Percentiles rank a stretch among this genome's conserved stretches.
These are phyloP conservation scores for Escallonia herrerae DNA, from an alignment of 129 eudicot genomes.

Conservation along the genomic window DNA sequence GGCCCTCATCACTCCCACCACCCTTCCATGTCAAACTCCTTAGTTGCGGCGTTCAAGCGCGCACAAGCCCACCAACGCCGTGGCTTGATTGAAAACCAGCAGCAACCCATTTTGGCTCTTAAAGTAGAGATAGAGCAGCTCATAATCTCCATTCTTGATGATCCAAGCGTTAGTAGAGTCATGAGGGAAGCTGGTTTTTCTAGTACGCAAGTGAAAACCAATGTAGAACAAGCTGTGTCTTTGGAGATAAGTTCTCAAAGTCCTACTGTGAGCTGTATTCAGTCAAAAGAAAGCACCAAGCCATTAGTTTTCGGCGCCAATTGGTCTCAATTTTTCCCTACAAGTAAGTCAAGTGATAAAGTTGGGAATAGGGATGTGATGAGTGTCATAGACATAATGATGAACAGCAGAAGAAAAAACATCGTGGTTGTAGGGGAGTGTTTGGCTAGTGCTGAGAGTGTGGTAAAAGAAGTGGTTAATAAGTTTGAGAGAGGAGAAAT, in stretches of 20 bases:
- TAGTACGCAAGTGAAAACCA: slow-evolving; percentile 71
- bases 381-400: slow-evolving; percentile 57
- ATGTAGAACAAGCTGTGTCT: slow-evolving; percentile 54
- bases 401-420: slow-evolving; percentile 55
- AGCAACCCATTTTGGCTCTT: slow-evolving; percentile 76
- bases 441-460: slow-evolving; percentile 48
- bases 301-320: slow-evolving; percentile 27
- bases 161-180: slow-evolving; percentile 93
- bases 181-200: slow-evolving; percentile 94
- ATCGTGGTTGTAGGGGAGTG: slow-evolving; percentile 64
- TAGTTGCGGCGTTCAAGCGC: slow-evolving; percentile 86
- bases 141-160: slow-evolving; percentile 73
- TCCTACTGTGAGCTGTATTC: slow-evolving; percentile 5
- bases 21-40: slow-evolving; percentile 79
- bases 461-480: slow-evolving; percentile 58
- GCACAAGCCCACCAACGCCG: slow-evolving; percentile 95
- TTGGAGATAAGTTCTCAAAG: slow-evolving; percentile 40
- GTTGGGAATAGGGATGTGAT: slow-evolving; percentile 49
- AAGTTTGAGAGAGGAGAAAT: slow-evolving; percentile 57
- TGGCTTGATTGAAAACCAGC: slow-evolving; percentile 71
- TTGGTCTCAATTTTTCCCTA: slow-evolving; percentile 13
- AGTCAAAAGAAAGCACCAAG: slow-evolving; percentile 36
- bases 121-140: slow-evolving; percentile 85
- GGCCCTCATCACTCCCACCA: slow-evolving; percentile 60
- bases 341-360: slow-evolving; percentile 7